Evolutionary conservation across 1,139 yeast genomes (phyloP), one percentile per base, ranked within the genome.

Genomic region (Saccharomyces pastorianus): DNA sequence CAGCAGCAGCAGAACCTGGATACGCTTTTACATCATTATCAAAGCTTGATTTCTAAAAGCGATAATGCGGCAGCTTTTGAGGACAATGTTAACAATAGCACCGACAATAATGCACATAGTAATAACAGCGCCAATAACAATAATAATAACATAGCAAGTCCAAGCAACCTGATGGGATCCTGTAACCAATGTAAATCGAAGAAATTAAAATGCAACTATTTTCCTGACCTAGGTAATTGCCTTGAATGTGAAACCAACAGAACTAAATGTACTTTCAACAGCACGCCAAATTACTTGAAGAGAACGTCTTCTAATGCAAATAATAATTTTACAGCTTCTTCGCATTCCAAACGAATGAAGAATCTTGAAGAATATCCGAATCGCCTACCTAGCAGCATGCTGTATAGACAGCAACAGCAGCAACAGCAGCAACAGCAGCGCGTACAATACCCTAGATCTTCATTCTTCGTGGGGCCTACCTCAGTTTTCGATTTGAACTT

Each of bases 381-480:
- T 28, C 31, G 31, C 31, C 31, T 28, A 6, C 31, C 31, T 28
- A 28, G 31, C 31, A 28, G 6, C 6, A 28, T 28, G 29, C 29
- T 28, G 1, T 28, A 3, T 4, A 28, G 29, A 44, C 55, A 51
- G 41, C 52, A 46, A 8, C 50, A 14, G 17, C 59, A 47, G 29
- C 51, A 46, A 4, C 53, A 48, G 20, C 53, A 46, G n/a, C 58
- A 53, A 31, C 38, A 32, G 38, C 38, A 44, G 4, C 26, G 47
- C 4, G 76, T 82, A 47, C 91, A 84, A 62, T 85, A 81, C 60
- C 93, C 95, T 1, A 71, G 93, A 54, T 85, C 91, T 0, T 83
- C 89, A 34, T 85, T 85, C 64, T 85, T 82, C 63, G 82, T 85
- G 29, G 95, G 95, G 0, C 82, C 90, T 0, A 84, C 90, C 0